Evolutionary conservation across 441 rosid genomes (phyloP).

Genomic region (Capsella rubella): DNA sequence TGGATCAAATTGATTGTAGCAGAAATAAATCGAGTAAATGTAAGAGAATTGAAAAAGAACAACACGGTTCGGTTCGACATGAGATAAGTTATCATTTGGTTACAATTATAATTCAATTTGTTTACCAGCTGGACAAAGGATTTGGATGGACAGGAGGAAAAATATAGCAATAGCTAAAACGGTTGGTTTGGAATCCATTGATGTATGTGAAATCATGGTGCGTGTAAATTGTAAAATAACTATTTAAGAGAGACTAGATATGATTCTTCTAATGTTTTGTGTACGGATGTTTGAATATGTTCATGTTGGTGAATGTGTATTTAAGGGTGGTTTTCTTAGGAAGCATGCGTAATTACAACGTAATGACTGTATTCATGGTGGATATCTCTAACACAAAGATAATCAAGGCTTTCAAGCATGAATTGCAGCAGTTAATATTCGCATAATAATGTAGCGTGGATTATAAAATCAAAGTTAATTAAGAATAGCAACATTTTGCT

Average conservation of each 20-base stretch:
- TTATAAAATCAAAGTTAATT: too few relatives aligned
- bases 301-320: constrained; percentile 13
- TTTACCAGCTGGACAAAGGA: constrained; percentile 19
- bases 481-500: too few relatives aligned
- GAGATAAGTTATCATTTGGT: too few relatives aligned
- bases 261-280: background rate
- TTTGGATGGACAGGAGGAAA: constrained; percentile 15
- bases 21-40: background rate
- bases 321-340: constrained; percentile 8
- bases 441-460: too few relatives aligned
- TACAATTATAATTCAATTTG: too few relatives aligned
- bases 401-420: constrained; percentile 17
- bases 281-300: constrained; percentile 8
- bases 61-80: background rate
- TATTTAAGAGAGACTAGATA: background rate
- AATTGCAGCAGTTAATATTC: background rate
- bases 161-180: constrained; percentile 3
- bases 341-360: constrained; percentile 29
- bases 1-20: background rate
- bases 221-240: background rate
- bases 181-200: constrained; percentile 33
- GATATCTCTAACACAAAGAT: background rate
- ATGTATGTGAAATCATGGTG: background rate
- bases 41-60: background rate
- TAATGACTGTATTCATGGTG: background rate